phyloP scores from a whole-genome alignment of 257 asterid genomes.

The Solanum tacnaense region DNA sequence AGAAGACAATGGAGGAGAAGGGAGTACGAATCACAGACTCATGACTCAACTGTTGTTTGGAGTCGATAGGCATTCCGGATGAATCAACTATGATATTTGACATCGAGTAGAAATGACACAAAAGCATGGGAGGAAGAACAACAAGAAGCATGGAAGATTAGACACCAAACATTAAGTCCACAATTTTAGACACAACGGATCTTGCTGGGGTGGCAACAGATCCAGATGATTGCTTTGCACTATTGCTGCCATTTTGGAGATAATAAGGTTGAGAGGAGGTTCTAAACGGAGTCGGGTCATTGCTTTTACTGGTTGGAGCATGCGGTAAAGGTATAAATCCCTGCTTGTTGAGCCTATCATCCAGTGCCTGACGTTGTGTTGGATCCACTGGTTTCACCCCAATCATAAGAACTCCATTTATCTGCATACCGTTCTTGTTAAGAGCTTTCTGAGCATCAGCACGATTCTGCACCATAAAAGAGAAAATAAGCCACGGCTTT shows the following conservation, averaged over 20 bases:
- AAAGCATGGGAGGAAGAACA: not conserved
- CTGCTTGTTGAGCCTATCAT: slow-evolving; percentile 59
- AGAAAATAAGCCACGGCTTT: not conserved
- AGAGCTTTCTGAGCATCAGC: slow-evolving; percentile 91
- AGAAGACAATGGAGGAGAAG: not conserved
- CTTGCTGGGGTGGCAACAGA: slow-evolving; percentile 82
- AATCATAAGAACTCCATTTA: slow-evolving; percentile 80
- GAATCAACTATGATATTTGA: not conserved
- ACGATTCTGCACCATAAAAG: slow-evolving; percentile 42
- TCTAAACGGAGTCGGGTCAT: slow-evolving; percentile 38
- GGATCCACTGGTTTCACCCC: slow-evolving; percentile 93
- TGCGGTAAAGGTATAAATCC: slow-evolving; percentile 79
- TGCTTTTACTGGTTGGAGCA: slow-evolving; percentile 34
- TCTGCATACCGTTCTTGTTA: slow-evolving; percentile 64
- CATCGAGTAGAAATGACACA: not conserved
- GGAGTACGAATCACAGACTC: not conserved
- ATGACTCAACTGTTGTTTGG: not conserved
- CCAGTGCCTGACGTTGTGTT: slow-evolving; percentile 59
- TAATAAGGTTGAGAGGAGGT: slow-evolving; percentile 47
- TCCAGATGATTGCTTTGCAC: slow-evolving; percentile 43
- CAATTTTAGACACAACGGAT: slow-evolving; percentile 76
- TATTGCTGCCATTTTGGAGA: slow-evolving; percentile 52
- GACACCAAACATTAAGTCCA: slow-evolving; percentile 92
- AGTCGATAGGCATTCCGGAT: not conserved
- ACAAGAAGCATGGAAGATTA: slow-evolving; percentile 5